These are phyloP conservation scores for Haplosporangium sp. DNA, from an alignment of 371 early-diverging fungal species.

Conservation along the genomic window DNA sequence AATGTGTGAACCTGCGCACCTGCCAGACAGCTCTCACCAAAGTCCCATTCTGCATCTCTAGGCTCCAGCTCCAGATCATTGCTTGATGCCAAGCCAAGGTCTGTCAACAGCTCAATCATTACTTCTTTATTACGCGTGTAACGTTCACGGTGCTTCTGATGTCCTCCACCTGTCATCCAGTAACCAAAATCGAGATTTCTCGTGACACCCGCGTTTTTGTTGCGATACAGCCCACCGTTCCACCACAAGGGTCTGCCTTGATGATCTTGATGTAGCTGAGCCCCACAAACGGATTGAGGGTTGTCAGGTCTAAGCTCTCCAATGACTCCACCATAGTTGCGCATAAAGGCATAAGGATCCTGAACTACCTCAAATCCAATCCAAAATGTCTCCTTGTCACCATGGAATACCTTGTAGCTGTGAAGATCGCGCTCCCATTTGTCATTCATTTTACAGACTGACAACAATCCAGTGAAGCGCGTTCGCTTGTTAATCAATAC, in stretches of 20 bases:
- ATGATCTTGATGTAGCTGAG: slow-evolving; percentile 61
- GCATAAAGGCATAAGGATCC: slow-evolving; percentile 67
- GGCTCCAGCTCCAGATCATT: slow-evolving; percentile 17
- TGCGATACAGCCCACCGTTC: slow-evolving; percentile 63
- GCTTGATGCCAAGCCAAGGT: slow-evolving; percentile 14
- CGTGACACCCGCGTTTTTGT: slow-evolving; percentile 59
- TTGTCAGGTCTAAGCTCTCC: slow-evolving; percentile 64
- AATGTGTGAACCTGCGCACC: slow-evolving; percentile 20
- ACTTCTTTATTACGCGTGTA: slow-evolving; percentile 10
- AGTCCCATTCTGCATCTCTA: slow-evolving; percentile 31
- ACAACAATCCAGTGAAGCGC: background rate
- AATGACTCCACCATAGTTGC: slow-evolving; percentile 65
- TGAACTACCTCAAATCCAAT: slow-evolving; percentile 70
- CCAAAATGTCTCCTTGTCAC: slow-evolving; percentile 75
- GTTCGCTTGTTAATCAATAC: slow-evolving; percentile 66
- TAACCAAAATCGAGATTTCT: slow-evolving; percentile 54
- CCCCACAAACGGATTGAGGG: slow-evolving; percentile 63
- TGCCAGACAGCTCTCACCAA: slow-evolving; percentile 28
- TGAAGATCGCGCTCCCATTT: slow-evolving; percentile 46
- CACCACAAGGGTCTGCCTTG: slow-evolving; percentile 61
- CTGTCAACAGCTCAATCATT: slow-evolving; percentile 18
- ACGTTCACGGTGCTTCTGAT: slow-evolving; percentile 22
- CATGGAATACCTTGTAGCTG: slow-evolving; percentile 62
- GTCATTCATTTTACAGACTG: slow-evolving; percentile 59
- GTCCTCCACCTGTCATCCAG: slow-evolving; percentile 37